These are phyloP conservation scores for Nitzschia putrida DNA, from an alignment of 108 stramenopile genomes.

Conservation along the genomic window DNA sequence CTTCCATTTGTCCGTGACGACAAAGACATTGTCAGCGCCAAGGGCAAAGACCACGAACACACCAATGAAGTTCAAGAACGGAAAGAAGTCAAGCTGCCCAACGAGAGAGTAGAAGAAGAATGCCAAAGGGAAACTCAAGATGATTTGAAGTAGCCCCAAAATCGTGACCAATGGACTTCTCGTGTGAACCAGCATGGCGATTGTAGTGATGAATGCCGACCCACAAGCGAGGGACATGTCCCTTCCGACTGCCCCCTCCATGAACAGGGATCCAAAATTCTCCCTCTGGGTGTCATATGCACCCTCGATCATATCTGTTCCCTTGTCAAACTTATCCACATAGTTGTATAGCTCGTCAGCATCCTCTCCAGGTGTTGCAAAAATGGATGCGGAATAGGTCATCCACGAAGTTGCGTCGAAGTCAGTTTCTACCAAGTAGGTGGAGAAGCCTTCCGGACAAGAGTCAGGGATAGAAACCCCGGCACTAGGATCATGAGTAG, in stretches of 20 bases:
- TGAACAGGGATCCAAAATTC: conserved; percentile 36
- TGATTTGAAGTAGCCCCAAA: conserved; percentile 52
- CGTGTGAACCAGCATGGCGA: conserved; percentile 58
- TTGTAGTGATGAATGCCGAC: conserved; percentile 39
- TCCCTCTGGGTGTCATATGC: conserved; percentile 55
- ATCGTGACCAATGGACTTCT: conserved; percentile 49
- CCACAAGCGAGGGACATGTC: conserved; percentile 53
- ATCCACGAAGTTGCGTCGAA: conserved; percentile 30
- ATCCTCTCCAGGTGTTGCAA: conserved; percentile 37
- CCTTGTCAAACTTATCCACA: conserved; percentile 33
- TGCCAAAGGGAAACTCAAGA: conserved; percentile 52
- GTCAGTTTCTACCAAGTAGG: conserved; percentile 41
- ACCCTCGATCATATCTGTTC: conserved; percentile 30
- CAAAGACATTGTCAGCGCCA: conserved; percentile 62
- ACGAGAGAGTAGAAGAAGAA: conserved; percentile 63
- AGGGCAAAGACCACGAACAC: conserved; percentile 62
- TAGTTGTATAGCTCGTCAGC: conserved; percentile 43
- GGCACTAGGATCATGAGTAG: conserved; percentile 12
- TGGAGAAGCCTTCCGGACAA: conserved; percentile 40
- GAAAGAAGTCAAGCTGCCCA: conserved; percentile 52
- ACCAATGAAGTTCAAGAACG: conserved; percentile 67
- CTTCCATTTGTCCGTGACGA: conserved; percentile 64
- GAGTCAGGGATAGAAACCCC: conserved; percentile 5
- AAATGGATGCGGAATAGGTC: conserved; percentile 47
- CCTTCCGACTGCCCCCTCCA: conserved; percentile 24